phyloP scores from a whole-genome alignment of 768 basidiomycete genomes.

The Austroboletus festivus region DNA sequence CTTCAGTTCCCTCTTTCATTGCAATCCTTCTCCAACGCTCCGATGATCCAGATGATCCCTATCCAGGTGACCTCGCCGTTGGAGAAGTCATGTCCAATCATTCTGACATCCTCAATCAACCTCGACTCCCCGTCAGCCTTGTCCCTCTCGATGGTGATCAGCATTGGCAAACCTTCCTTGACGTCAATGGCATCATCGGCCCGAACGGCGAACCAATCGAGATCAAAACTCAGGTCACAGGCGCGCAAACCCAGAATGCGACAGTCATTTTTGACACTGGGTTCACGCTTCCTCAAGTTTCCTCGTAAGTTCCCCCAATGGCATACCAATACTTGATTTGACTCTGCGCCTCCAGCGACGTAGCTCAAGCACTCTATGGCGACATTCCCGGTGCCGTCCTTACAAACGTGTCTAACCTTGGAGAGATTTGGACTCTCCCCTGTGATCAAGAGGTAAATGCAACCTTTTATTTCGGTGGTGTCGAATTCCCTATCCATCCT shows the following conservation, averaged over 20 bases:
- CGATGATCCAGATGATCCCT: conserved; percentile 48
- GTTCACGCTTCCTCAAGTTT: conserved; percentile 63
- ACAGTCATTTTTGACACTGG: conserved; percentile 70
- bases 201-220: conserved; percentile 53
- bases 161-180: conserved; percentile 65
- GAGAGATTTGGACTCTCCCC: conserved; percentile 57
- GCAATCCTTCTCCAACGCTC: conserved; percentile 63
- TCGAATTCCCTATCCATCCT: conserved; percentile 60
- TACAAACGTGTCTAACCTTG: conserved; percentile 36
- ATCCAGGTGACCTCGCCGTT: conserved; percentile 61
- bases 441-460: conserved; percentile 63
- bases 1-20: conserved; percentile 56
- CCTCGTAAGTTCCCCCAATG: conserved; percentile 35
- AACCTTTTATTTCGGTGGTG: conserved; percentile 60
- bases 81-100: conserved; percentile 54
- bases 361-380: conserved; percentile 62
- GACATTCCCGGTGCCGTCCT: conserved; percentile 52
- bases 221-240: conserved; percentile 43
- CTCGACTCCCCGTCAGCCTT: conserved; percentile 47
- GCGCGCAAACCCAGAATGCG: conserved; percentile 42
- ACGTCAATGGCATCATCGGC: conserved; percentile 58
- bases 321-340: conserved; percentile 13
- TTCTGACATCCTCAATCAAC: conserved; percentile 46
- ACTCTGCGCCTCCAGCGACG: conserved; percentile 32
- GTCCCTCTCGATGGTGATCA: conserved; percentile 42